Percentiles rank a stretch among this genome's conserved stretches.
These are phyloP conservation scores for Chaetomiaceae sp. DNA, from an alignment of 2,329 filamentous ascomycete species.

Conservation along the genomic window DNA sequence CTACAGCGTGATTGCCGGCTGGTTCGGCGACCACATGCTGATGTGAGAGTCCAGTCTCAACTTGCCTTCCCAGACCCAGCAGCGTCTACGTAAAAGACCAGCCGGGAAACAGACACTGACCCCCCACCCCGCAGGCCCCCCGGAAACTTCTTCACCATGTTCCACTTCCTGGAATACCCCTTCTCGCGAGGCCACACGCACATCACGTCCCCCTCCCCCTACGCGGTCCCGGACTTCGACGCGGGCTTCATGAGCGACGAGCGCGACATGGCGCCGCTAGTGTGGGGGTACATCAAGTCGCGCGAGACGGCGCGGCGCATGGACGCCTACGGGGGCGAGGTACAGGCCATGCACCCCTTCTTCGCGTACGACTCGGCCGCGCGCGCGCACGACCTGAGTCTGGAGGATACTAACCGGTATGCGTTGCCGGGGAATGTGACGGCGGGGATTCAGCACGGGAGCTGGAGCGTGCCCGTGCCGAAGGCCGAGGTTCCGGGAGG, in stretches of 20 bases:
- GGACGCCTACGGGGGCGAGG: conserved; percentile 73
- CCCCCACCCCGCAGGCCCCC: conserved; percentile 53
- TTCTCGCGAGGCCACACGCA: conserved; percentile 70
- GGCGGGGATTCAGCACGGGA: conserved; percentile 67
- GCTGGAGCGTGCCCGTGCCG: conserved; percentile 59
- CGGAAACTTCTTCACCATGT: conserved; percentile 80
- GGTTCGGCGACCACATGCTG: conserved; percentile 57
- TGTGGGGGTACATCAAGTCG: conserved; percentile 80
- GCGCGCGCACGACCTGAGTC: conserved; percentile 65
- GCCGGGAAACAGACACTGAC: too few relatives aligned
- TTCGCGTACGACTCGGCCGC: conserved; percentile 67
- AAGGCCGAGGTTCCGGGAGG: conserved; percentile 47
- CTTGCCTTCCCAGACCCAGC: too few relatives aligned
- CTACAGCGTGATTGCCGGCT: conserved; percentile 69
- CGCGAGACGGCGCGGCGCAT: conserved; percentile 74
- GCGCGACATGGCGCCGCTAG: conserved; percentile 78
- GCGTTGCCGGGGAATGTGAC: conserved; percentile 67
- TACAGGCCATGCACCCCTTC: conserved; percentile 63
- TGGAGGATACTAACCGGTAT: conserved; percentile 70
- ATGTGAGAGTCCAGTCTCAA: too few relatives aligned
- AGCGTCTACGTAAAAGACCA: too few relatives aligned
- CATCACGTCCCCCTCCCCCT: conserved; percentile 66
- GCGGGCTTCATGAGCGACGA: conserved; percentile 83
- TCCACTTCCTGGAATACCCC: conserved; percentile 74
- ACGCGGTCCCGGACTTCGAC: conserved; percentile 72